Evolutionary conservation across 176 grass and related monocot genomes (phyloP).

Genomic region (maize (Zea mays)): DNA sequence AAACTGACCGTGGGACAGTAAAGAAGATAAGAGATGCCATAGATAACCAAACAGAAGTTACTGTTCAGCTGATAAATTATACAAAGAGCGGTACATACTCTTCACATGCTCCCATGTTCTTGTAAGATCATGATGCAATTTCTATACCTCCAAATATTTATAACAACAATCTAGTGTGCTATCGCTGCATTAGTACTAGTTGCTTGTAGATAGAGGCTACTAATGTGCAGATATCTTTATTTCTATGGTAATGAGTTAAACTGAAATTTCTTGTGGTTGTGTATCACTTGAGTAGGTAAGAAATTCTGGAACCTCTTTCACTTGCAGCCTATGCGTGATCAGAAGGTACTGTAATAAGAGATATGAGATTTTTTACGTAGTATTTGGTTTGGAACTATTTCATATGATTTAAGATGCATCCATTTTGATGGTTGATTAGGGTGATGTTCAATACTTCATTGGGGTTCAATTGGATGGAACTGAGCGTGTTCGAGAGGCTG

Average conservation of each 20-base stretch:
- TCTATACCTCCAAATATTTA: constrained; percentile 22
- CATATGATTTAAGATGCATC: constrained; percentile 34
- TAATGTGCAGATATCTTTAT: not conserved
- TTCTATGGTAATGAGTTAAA: constrained; percentile 1
- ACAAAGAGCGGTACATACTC: constrained; percentile 71
- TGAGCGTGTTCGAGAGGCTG: constrained; percentile 65
- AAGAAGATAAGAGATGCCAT: constrained; percentile 92
- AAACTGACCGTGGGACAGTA: constrained; percentile 71
- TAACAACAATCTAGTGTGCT: not conserved
- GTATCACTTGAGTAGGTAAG: constrained; percentile 58
- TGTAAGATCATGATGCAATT: constrained; percentile 14
- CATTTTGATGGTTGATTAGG: constrained; percentile 52
- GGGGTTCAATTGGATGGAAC: constrained; percentile 96
- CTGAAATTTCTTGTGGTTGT: constrained; percentile 8
- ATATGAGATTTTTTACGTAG: not conserved
- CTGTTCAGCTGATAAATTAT: constrained; percentile 95
- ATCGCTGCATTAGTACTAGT: not conserved
- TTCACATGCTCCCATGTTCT: constrained; percentile 9
- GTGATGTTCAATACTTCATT: constrained; percentile 98
- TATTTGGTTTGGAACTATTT: constrained; percentile 31
- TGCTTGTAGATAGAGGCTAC: not conserved
- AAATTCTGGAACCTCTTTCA: constrained; percentile 99
- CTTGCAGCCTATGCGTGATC: constrained; percentile 96
- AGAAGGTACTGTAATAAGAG: constrained; percentile 65
- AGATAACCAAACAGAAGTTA: constrained; percentile 82